A percentile compares a stretch with the other conserved stretches of the same genome.
These are phyloP conservation scores for Hortiboletus rubellus DNA, from an alignment of 1,284 basidiomycete genomes.

Conservation along the genomic window DNA sequence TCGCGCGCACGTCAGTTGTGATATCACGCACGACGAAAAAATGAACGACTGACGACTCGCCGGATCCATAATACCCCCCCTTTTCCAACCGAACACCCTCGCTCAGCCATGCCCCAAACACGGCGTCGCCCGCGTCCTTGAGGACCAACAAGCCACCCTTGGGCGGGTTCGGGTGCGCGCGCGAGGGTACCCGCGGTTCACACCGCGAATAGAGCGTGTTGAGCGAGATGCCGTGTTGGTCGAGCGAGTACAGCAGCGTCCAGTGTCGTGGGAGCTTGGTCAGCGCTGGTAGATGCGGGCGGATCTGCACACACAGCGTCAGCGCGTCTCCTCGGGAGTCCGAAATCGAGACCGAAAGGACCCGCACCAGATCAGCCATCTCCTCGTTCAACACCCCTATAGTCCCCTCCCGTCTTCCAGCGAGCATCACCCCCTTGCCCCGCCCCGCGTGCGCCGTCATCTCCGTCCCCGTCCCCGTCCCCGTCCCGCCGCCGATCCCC, in stretches of 20 bases:
- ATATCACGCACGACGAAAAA: neutral
- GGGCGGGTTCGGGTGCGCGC: conserved; percentile 23
- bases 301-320: conserved; percentile 50
- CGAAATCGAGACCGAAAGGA: neutral
- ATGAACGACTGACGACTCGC: conserved; percentile 69
- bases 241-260: conserved; percentile 89
- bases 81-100: conserved; percentile 65
- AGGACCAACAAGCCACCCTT: conserved; percentile 57
- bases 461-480: neutral
- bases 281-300: conserved; percentile 75
- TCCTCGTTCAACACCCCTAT: conserved; percentile 50
- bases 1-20: neutral
- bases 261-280: conserved; percentile 78
- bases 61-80: conserved; percentile 75
- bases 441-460: conserved; percentile 10
- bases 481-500: conserved; percentile 9
- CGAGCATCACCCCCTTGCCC: conserved; percentile 40
- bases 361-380: conserved; percentile 61
- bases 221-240: conserved; percentile 94
- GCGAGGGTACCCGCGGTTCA: conserved; percentile 38
- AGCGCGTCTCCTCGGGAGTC: too few species aligned
- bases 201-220: conserved; percentile 81
- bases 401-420: conserved; percentile 58
- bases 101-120: conserved; percentile 83
- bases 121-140: conserved; percentile 56